These are phyloP conservation scores for Capsicum chinense DNA, from an alignment of 257 asterid species.

Conservation along the genomic window DNA sequence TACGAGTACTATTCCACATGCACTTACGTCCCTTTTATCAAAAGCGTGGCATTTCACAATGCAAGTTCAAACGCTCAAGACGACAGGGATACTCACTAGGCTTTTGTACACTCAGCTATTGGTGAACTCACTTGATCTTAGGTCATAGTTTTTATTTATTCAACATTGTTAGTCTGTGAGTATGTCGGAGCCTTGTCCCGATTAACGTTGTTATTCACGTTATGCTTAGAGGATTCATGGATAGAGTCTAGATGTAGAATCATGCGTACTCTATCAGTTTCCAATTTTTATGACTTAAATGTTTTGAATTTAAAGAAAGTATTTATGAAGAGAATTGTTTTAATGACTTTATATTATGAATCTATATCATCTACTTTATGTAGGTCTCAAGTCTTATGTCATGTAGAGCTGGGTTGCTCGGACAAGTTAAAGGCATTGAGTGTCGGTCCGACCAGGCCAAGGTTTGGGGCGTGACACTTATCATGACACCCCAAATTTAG, in stretches of 20 bases:
- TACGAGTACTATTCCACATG: neutral
- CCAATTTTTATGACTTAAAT: neutral
- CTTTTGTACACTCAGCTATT: neutral
- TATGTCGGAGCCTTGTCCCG: neutral
- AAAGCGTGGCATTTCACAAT: neutral
- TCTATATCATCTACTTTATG: neutral
- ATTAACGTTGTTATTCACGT: neutral
- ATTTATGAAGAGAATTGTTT: neutral
- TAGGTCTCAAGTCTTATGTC: neutral
- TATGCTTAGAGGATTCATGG: neutral
- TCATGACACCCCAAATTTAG: constrained; percentile 24
- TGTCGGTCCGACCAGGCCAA: neutral
- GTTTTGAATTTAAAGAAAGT: neutral
- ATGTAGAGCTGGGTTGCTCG: neutral
- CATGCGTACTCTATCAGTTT: neutral
- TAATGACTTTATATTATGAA: neutral
- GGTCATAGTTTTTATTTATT: neutral
- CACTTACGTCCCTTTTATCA: neutral
- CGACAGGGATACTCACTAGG: neutral
- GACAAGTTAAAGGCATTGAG: neutral
- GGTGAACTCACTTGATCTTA: neutral
- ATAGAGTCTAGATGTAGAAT: neutral
- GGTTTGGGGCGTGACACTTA: neutral
- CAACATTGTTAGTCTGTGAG: neutral
- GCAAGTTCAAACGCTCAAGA: neutral